Conservation (phyloP, 257 asterid genomes). For the Nicotiana attenuata region DNA sequence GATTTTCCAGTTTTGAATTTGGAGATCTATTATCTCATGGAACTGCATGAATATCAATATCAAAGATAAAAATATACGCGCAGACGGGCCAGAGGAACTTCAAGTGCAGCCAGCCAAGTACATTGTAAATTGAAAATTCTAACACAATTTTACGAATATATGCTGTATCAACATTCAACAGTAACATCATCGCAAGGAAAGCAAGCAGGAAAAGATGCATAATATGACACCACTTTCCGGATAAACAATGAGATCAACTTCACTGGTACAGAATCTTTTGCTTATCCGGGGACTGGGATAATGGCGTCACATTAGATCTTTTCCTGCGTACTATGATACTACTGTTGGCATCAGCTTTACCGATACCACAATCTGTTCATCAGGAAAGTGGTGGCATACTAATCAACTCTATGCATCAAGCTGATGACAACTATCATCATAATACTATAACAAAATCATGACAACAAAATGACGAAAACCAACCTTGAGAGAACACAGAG, state of each 20-base stretch:
- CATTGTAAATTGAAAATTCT: too few species aligned
- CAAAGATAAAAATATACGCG: too few species aligned
- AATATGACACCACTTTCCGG: neutral
- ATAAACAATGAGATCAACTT: neutral
- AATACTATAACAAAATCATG: neutral
- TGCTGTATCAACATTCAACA: neutral
- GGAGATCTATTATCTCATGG: neutral
- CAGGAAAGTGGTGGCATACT: neutral
- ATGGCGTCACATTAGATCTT: neutral
- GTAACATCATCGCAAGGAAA: neutral
- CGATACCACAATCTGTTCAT: neutral
- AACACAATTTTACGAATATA: too few species aligned
- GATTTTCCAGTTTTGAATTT: neutral
- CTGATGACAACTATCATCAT: neutral
- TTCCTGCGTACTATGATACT: neutral
- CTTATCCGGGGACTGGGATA: neutral
- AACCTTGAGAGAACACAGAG: neutral
- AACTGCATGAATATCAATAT: neutral
- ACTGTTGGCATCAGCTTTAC: neutral
- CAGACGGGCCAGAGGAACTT: too few species aligned
- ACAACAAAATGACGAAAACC: neutral
- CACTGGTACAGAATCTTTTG: neutral
- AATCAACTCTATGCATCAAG: neutral
- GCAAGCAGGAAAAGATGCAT: neutral
- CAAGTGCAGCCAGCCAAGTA: too few species aligned